Evolutionary conservation across 2,329 filamentous ascomycete species (phyloP).

Genomic region (Sclerotinia spermophila): DNA sequence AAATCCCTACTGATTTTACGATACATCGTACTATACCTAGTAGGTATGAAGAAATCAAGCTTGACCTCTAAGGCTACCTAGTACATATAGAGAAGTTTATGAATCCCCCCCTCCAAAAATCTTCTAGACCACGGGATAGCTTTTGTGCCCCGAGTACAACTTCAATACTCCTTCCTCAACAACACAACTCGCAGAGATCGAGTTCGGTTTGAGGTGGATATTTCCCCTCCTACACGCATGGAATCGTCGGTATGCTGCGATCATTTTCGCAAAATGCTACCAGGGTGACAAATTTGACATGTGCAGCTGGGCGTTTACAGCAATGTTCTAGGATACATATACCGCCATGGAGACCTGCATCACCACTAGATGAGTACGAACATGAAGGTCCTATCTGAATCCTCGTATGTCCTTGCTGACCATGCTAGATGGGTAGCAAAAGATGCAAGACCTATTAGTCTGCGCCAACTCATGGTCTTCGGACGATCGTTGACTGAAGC

Average conservation of each 20-base stretch:
- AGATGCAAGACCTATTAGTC: slow-evolving; percentile 89
- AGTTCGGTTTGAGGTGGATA: slow-evolving; percentile 6
- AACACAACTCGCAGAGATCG: slow-evolving; percentile 6
- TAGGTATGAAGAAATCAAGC: not conserved
- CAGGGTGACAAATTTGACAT: slow-evolving; percentile 34
- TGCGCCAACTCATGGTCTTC: slow-evolving; percentile 96
- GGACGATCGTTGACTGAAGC: slow-evolving; percentile 88
- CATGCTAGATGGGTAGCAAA: slow-evolving; percentile 78
- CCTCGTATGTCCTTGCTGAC: slow-evolving; percentile 19
- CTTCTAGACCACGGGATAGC: not conserved
- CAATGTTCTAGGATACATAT: slow-evolving; percentile 25
- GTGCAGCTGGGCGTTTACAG: slow-evolving; percentile 11
- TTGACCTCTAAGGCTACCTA: not conserved
- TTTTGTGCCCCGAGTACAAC: slow-evolving; percentile 1
- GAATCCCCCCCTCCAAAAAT: not conserved
- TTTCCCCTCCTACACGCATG: slow-evolving; percentile 27
- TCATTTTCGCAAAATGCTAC: slow-evolving; percentile 36
- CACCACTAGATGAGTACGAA: slow-evolving; percentile 58
- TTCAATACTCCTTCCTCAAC: not conserved
- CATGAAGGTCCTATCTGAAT: slow-evolving; percentile 32
- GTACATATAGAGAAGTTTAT: not conserved
- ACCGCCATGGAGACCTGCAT: slow-evolving; percentile 58
- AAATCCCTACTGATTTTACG: not conserved
- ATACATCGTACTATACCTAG: not conserved
- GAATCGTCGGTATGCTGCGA: slow-evolving; percentile 38